phyloP scores from a whole-genome alignment of 306 rosid species.

The Quercus robur region DNA sequence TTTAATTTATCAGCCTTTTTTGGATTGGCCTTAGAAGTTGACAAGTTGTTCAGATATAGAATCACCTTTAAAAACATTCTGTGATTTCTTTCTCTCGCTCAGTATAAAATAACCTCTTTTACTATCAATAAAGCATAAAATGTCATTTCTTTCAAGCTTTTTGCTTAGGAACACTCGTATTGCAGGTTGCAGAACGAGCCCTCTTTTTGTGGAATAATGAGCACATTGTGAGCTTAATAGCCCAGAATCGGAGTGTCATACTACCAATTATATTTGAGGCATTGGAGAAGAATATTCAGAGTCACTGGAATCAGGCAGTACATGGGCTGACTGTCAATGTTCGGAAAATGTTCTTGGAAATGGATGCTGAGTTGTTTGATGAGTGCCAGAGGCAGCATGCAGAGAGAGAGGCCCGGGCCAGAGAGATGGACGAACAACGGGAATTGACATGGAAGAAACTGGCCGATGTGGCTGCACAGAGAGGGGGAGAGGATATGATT shows the following conservation, averaged over 20 bases:
- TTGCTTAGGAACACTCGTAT: constrained; percentile 19
- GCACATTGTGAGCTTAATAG: constrained; percentile 87
- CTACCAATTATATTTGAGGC: constrained; percentile 79
- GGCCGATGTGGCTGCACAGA: constrained; percentile 71
- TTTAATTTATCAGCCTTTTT: background rate
- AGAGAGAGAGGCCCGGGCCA: constrained; percentile 61
- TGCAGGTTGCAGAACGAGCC: constrained; percentile 97
- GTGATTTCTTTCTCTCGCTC: background rate
- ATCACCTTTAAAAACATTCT: background rate
- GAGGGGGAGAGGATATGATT: constrained; percentile 52
- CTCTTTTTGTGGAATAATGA: constrained; percentile 96
- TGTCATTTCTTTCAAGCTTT: constrained; percentile 11
- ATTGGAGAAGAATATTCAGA: constrained; percentile 68
- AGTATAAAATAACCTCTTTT: background rate
- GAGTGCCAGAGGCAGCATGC: constrained; percentile 74
- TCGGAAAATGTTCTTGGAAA: constrained; percentile 87
- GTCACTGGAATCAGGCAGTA: constrained; percentile 96
- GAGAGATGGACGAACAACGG: constrained; percentile 59
- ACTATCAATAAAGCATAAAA: background rate
- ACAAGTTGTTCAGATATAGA: background rate
- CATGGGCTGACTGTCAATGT: constrained; percentile 83
- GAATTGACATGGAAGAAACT: constrained; percentile 77
- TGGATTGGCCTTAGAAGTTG: background rate
- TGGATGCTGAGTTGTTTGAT: constrained; percentile 86
- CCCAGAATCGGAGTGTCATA: constrained; percentile 73